Conservation (phyloP, 306 rosid genomes). For the cucumber (Cucumis sativus) region DNA sequence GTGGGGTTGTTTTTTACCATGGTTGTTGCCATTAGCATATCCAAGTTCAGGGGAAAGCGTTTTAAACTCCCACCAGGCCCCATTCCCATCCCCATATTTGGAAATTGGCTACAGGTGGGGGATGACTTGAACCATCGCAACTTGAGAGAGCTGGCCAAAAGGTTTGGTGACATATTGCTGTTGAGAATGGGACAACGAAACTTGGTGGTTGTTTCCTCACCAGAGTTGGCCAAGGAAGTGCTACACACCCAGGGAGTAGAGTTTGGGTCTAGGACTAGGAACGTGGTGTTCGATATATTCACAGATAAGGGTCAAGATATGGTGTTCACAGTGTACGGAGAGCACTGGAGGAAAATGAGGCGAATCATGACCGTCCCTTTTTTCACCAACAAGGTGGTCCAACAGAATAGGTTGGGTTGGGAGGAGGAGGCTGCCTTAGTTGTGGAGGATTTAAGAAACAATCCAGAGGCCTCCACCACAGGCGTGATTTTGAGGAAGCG, state of each 20-base stretch:
- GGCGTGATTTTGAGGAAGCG: slow-evolving; percentile 49
- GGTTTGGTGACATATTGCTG: slow-evolving; percentile 53
- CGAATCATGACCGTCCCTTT: slow-evolving; percentile 86
- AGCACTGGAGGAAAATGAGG: slow-evolving; percentile 88
- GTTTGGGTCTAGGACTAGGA: slow-evolving; percentile 69
- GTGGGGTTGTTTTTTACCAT: slow-evolving; percentile 43
- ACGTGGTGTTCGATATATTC: slow-evolving; percentile 80
- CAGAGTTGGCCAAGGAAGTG: slow-evolving; percentile 74
- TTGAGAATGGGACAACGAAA: slow-evolving; percentile 89
- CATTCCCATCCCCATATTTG: slow-evolving; percentile 57
- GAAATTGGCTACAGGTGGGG: slow-evolving; percentile 88
- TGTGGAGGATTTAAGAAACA: slow-evolving; percentile 47
- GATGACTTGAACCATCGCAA: slow-evolving; percentile 88
- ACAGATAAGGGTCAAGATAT: slow-evolving; percentile 77
- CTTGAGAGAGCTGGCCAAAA: slow-evolving; percentile 52
- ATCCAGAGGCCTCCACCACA: slow-evolving; percentile 24
- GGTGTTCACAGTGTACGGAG: slow-evolving; percentile 85
- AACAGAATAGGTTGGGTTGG: slow-evolving; percentile 62
- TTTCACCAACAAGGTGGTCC: slow-evolving; percentile 85
- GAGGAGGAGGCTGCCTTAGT: slow-evolving; percentile 55
- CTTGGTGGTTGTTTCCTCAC: slow-evolving; percentile 57
- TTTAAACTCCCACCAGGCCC: slow-evolving; percentile 87
- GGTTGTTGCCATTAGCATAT: slow-evolving; percentile 34
- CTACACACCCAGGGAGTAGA: slow-evolving; percentile 79
- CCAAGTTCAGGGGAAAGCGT: slow-evolving; percentile 45